Evolutionary conservation across 75 land plant genomes (phyloP), one percentile per base, ranked within the genome.

Genomic region (Ceratopteris richardii): DNA sequence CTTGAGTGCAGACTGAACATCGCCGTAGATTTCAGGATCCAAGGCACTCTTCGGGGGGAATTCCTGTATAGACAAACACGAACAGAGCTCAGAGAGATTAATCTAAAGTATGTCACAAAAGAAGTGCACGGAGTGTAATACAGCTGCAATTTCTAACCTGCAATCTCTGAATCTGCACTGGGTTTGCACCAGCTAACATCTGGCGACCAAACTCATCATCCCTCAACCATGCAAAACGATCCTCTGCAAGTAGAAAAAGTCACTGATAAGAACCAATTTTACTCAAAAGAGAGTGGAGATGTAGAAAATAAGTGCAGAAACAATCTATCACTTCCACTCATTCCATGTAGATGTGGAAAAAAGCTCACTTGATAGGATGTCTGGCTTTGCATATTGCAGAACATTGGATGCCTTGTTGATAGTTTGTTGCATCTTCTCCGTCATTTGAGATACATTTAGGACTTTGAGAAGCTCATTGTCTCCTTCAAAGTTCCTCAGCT

Each of bases 131-230:
- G n/a, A n/a, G n/a, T n/a, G n/a, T n/a, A n/a, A n/a, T n/a, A n/a
- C n/a, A n/a, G n/a, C n/a, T n/a, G n/a, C n/a, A n/a, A n/a, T n/a
- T n/a, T n/a, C n/a, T n/a, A n/a, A 61, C 63, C 88, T 74, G 81
- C 60, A 88, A 28, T 59, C 76, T 51, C 57, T 85, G 82, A 54
- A 88, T 88, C 43, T 61, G 72, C 17, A 81, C 73, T 19, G 93
- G 93, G 51, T 88, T 88, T 14, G 79, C 68, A 17, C 93, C 93
- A 51, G 93, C 93, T 31, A 88, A 42, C 52, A 68, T 37, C 60
- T 88, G 93, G 4, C 93, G 82, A 6, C 77, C 82, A 63, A 88
- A 81, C 55, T 85, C 89, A 59, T 76, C 72, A 59, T 88, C 93
- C 26, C 86, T 48, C 17, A 82, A 20, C 96, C 96, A 90, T 3